Conservation (phyloP, 2,329 filamentous ascomycete species). For the Ophiocordyceps camponoti-saundersi region DNA sequence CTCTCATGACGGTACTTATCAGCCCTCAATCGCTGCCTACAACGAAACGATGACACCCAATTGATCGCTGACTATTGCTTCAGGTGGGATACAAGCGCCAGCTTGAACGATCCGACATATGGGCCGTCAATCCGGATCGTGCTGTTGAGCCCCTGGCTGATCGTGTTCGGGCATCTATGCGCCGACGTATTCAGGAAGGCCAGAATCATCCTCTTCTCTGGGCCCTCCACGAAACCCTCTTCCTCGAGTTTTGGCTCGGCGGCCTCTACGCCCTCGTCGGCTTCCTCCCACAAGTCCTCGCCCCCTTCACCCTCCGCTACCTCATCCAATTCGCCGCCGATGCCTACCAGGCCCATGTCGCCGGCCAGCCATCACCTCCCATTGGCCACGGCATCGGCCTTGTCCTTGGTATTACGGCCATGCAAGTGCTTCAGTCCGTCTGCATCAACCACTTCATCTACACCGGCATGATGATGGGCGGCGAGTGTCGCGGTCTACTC, state of each 20-base stretch:
- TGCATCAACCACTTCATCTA: constrained; percentile 86
- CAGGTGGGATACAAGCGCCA: constrained; percentile 72
- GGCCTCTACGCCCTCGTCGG: constrained; percentile 60
- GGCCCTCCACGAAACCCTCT: constrained; percentile 77
- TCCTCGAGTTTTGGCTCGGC: constrained; percentile 68
- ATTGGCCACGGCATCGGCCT: constrained; percentile 67
- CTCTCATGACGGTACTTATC: constrained; percentile 56
- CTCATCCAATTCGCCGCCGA: constrained; percentile 72
- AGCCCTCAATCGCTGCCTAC: not conserved
- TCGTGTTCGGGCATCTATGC: constrained; percentile 51
- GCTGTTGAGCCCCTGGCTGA: constrained; percentile 51
- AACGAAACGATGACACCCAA: too few species aligned
- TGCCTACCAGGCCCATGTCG: constrained; percentile 50
- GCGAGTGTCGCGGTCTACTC: constrained; percentile 62
- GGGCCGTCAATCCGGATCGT: constrained; percentile 70
- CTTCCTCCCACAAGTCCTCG: constrained; percentile 62
- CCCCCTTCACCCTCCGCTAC: constrained; percentile 72
- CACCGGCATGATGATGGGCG: constrained; percentile 79
- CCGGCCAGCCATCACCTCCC: constrained; percentile 36
- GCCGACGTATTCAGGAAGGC: constrained; percentile 47
- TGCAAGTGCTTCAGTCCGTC: constrained; percentile 73
- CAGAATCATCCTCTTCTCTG: constrained; percentile 58
- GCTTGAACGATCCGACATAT: constrained; percentile 73
- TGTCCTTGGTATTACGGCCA: constrained; percentile 65
- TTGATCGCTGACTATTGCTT: not conserved